Evolutionary conservation across 2,329 filamentous ascomycete genomes (phyloP).

Genomic region (Cytospora schulzeri): DNA sequence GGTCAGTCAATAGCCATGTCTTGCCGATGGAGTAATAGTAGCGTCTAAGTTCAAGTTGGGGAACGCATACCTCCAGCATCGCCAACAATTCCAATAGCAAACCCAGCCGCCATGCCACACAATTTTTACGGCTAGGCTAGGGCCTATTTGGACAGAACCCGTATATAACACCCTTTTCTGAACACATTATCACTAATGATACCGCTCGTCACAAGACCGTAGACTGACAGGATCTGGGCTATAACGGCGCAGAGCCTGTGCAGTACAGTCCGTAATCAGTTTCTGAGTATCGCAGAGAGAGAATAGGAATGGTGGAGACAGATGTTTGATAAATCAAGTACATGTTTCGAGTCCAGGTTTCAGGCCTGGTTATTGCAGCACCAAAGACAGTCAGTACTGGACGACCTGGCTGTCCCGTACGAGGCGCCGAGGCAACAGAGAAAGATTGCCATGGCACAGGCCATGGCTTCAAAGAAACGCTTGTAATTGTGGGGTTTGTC

Average conservation of each 20-base stretch:
- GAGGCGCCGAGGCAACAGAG: constrained; percentile 70
- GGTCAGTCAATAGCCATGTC: neutral
- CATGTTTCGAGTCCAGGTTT: constrained; percentile 41
- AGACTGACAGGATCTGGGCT: constrained; percentile 99
- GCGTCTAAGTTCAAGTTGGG: fast-evolving
- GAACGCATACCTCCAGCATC: constrained; percentile 61
- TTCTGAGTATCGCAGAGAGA: neutral
- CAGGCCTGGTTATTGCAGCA: constrained; percentile 96
- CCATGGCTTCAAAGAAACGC: constrained; percentile 96
- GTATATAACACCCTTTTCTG: constrained; percentile 73
- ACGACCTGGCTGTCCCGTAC: constrained; percentile 98
- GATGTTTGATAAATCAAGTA: neutral
- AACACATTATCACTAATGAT: constrained; percentile 78
- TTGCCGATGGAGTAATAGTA: fast-evolving
- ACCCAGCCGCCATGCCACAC: constrained; percentile 79
- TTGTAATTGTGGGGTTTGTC: constrained; percentile 31
- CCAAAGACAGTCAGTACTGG: constrained; percentile 85
- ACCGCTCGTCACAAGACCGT: constrained; percentile 85
- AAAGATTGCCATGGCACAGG: constrained; percentile 70
- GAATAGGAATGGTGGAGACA: neutral
- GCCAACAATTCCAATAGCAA: constrained; percentile 85
- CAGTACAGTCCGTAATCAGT: neutral
- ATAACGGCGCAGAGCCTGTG: constrained; percentile 67
- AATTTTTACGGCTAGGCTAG: constrained; percentile 80
- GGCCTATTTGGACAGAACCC: constrained; percentile 82